Percentiles rank a stretch among this genome's conserved stretches.
phyloP scores from a whole-genome alignment of 2,329 filamentous ascomycete genomes.

The Cercospora citrullina region DNA sequence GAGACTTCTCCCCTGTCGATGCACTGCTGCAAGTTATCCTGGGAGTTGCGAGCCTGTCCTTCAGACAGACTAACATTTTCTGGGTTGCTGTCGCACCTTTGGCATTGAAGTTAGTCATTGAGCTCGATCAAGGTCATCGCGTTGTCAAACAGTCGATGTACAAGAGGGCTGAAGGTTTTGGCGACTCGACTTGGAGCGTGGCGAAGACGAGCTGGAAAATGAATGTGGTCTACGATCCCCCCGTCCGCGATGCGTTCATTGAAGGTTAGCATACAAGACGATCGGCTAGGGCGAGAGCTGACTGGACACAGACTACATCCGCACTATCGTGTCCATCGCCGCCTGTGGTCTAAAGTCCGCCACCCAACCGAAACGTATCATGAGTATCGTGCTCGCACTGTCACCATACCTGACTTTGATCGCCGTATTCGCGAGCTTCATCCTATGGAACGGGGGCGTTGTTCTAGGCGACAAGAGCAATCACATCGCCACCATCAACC shows the following conservation, averaged over 20 bases:
- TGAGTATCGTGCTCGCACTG: conserved; percentile 25
- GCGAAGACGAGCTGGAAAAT: conserved; percentile 42
- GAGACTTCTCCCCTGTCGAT: conserved; percentile 24
- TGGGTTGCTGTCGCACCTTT: conserved; percentile 84
- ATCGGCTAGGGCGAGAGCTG: not conserved
- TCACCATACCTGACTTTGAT: conserved; percentile 63
- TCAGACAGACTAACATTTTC: conserved; percentile 95
- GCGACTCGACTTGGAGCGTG: conserved; percentile 33
- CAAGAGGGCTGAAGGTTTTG: conserved; percentile 34
- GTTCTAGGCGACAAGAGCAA: conserved; percentile 95
- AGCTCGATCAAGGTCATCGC: conserved; percentile 54
- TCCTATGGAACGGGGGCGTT: conserved; percentile 85
- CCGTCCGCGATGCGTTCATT: conserved; percentile 50
- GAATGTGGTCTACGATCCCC: conserved; percentile 53
- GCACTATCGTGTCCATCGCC: conserved; percentile 61
- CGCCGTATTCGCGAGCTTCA: conserved; percentile 68
- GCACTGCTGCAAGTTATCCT: conserved; percentile 46
- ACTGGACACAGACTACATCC: conserved; percentile 29
- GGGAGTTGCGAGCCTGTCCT: conserved; percentile 68
- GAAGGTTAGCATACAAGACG: conserved; percentile 44
- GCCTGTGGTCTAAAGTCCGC: conserved; percentile 55
- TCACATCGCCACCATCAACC: conserved; percentile 83
- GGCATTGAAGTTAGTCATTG: conserved; percentile 50
- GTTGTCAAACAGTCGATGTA: conserved; percentile 38
- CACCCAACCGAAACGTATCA: conserved; percentile 29